A percentile compares a stretch with the other conserved stretches of the same genome.
phyloP scores from a whole-genome alignment of 2,329 filamentous ascomycete species.

The Paracoccidioides lutzii region DNA sequence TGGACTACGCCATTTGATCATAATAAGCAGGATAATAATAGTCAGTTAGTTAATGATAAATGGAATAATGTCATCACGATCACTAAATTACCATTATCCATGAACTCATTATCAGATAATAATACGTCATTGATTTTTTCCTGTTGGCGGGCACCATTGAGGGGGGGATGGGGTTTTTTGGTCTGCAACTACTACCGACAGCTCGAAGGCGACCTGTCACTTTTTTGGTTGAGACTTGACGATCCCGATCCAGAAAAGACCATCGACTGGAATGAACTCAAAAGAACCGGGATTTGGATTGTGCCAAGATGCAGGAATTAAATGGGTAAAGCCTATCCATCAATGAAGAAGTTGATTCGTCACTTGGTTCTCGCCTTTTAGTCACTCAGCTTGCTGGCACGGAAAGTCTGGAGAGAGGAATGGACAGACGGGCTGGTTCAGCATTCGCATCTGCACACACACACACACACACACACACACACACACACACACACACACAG shows the following conservation, averaged over 20 bases:
- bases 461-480: too few species aligned
- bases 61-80: background rate
- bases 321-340: background rate
- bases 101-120: background rate
- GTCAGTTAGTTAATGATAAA: background rate
- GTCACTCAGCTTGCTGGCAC: background rate
- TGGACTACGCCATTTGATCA: background rate
- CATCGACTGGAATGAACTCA: background rate
- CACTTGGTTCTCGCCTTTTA: background rate
- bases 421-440: background rate
- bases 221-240: background rate
- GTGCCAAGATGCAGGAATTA: background rate
- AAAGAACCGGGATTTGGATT: background rate
- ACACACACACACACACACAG: background rate
- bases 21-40: background rate
- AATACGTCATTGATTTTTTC: background rate
- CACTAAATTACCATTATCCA: too few species aligned
- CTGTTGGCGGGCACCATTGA: background rate
- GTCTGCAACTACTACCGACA: background rate
- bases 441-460: too few species aligned
- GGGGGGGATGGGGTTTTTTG: background rate
- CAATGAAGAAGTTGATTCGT: background rate
- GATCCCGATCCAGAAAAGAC: constrained; percentile 2
- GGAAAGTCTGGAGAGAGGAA: background rate
- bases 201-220: background rate